Evolutionary conservation across 2,329 filamentous ascomycete species (phyloP).

Genomic region (Ophiosphaerella herpotricha): DNA sequence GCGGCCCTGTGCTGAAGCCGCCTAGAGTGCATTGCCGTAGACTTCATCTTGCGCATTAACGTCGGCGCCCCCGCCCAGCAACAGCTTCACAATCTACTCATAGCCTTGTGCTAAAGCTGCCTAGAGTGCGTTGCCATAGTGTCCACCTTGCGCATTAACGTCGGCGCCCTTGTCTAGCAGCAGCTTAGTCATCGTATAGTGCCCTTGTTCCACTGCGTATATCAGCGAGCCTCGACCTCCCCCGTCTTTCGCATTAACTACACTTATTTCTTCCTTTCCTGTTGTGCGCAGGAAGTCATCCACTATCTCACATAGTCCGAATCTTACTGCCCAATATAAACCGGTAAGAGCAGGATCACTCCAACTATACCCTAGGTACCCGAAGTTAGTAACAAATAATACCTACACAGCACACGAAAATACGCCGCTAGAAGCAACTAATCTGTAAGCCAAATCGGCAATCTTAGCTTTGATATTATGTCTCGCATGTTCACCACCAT

Average conservation of each 20-base stretch:
- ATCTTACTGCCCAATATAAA: conserved; percentile 2
- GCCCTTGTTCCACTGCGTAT: conserved; percentile 2
- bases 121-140: too few species aligned
- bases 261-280: background rate
- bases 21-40: too few species aligned
- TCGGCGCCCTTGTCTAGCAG: conserved; percentile 7
- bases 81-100: too few species aligned
- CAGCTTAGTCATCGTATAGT: conserved; percentile 1
- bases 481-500: conserved; percentile 29
- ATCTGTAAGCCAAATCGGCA: conserved; percentile 2
- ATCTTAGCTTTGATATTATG: conserved; percentile 6
- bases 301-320: conserved; percentile 1
- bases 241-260: conserved; percentile 7
- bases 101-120: too few species aligned
- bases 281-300: background rate
- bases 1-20: too few species aligned
- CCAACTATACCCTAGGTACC: conserved; percentile 1
- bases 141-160: background rate
- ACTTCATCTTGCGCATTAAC: too few species aligned
- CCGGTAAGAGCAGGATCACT: background rate
- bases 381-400: conserved; percentile 1
- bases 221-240: background rate
- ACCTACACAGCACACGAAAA: conserved; percentile 9
- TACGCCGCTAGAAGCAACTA: conserved; percentile 1
- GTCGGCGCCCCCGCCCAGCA: too few species aligned